Evolutionary conservation across 2,329 filamentous ascomycete genomes (phyloP).

Genomic region (Hymenoscyphus repandus): DNA sequence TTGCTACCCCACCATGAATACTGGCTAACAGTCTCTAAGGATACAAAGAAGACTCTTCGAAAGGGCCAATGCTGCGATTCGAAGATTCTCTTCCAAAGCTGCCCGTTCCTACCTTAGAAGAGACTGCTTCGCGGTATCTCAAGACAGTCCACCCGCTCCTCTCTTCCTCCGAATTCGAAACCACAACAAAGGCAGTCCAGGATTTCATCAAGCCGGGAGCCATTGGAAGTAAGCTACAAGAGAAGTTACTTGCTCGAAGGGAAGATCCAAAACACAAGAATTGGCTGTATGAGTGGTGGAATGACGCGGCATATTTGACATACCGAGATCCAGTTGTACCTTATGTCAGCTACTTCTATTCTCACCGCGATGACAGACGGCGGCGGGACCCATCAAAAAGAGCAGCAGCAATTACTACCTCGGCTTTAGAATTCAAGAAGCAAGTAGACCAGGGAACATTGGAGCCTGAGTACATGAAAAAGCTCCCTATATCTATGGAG

Average conservation of each 20-base stretch:
- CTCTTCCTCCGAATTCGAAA: conserved; percentile 60
- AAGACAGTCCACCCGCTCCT: conserved; percentile 74
- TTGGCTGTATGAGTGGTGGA: conserved; percentile 99
- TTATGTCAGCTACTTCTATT: conserved; percentile 99
- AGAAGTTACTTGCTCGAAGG: conserved; percentile 74
- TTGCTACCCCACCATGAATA: conserved; percentile 10
- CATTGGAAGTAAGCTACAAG: conserved; percentile 76
- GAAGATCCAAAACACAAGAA: conserved; percentile 80
- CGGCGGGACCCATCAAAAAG: conserved; percentile 86
- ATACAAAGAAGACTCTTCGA: conserved; percentile 74
- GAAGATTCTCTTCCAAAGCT: conserved; percentile 79
- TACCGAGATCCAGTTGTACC: conserved; percentile 96
- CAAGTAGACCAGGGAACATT: conserved; percentile 76
- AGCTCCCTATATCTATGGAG: conserved; percentile 95
- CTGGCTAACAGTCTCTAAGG: conserved; percentile 40
- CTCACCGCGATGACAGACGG: conserved; percentile 86
- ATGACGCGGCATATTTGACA: conserved; percentile 82
- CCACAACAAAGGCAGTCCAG: conserved; percentile 75
- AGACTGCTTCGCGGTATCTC: conserved; percentile 75
- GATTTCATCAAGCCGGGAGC: conserved; percentile 88
- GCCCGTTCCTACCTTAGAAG: conserved; percentile 75
- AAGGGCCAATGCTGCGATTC: conserved; percentile 76
- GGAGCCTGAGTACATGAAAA: conserved; percentile 99
- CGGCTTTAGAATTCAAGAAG: conserved; percentile 88
- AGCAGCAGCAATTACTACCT: conserved; percentile 82